phyloP scores from a whole-genome alignment of 2,329 filamentous ascomycete species.

The Colletotrichum lentis region DNA sequence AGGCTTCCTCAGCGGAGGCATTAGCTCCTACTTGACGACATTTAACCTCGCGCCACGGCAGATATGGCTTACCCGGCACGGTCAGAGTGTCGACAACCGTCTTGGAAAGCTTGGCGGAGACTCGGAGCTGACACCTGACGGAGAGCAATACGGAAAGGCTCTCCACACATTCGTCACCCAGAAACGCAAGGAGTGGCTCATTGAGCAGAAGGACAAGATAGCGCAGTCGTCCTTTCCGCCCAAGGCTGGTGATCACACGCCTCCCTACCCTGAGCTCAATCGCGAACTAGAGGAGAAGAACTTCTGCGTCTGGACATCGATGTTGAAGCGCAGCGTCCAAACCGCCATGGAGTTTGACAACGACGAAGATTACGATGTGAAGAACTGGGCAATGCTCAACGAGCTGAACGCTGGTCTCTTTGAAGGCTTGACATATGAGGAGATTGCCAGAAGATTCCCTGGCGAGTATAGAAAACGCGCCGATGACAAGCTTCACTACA shows the following conservation, averaged over 20 bases:
- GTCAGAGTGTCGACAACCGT: conserved; percentile 88
- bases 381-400: conserved; percentile 97
- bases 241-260: conserved; percentile 87
- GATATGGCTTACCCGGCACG: conserved; percentile 98
- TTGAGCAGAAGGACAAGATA: conserved; percentile 81
- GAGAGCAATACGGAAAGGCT: conserved; percentile 78
- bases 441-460: conserved; percentile 80
- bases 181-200: conserved; percentile 82
- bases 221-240: conserved; percentile 86
- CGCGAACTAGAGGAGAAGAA: conserved; percentile 79
- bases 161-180: conserved; percentile 84
- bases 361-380: conserved; percentile 95
- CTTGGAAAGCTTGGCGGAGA: conserved; percentile 91
- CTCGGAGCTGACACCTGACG: conserved; percentile 82
- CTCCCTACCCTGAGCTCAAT: conserved; percentile 87
- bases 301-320: conserved; percentile 98
- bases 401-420: conserved; percentile 93
- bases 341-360: conserved; percentile 87
- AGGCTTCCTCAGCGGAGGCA: conserved; percentile 90
- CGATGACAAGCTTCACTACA: conserved; percentile 91
- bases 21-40: conserved; percentile 93
- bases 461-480: conserved; percentile 84
- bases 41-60: conserved; percentile 96
- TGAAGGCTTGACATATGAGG: conserved; percentile 93
- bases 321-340: conserved; percentile 89